Percentiles rank a stretch among this genome's conserved stretches.
These are phyloP conservation scores for Penicillium cataractarum DNA, from an alignment of 495 filamentous ascomycete species.

Conservation along the genomic window DNA sequence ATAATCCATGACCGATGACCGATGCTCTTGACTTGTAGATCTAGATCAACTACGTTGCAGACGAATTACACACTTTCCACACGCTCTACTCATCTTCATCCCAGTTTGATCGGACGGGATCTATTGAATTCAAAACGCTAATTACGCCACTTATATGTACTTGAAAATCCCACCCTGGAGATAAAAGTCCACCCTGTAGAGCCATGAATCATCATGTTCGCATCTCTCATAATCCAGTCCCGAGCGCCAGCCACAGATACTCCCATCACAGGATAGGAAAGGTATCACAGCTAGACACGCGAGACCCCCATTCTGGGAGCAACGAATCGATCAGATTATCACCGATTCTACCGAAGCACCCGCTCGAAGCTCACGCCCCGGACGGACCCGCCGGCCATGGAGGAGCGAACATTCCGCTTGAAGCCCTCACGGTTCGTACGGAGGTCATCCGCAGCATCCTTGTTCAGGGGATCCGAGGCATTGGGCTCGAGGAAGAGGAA, in stretches of 20 bases:
- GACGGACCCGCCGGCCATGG: constrained; percentile 84
- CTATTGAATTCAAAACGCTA: constrained; percentile 34
- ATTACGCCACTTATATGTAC: constrained; percentile 36
- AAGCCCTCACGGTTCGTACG: constrained; percentile 81
- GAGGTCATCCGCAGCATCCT: constrained; percentile 94
- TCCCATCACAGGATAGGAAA: background rate
- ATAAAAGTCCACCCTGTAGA: constrained; percentile 15
- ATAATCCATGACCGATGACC: background rate
- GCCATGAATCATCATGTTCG: constrained; percentile 23
- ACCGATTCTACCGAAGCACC: constrained; percentile 54
- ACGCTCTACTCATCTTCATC: background rate
- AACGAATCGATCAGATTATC: constrained; percentile 1
- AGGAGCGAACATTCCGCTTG: constrained; percentile 81
- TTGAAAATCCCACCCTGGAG: constrained; percentile 16
- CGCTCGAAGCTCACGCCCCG: constrained; percentile 72
- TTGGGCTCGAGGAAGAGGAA: constrained; percentile 98
- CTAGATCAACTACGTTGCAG: background rate
- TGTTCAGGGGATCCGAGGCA: constrained; percentile 94
- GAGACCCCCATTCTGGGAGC: background rate
- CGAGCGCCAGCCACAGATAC: background rate
- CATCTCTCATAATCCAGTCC: constrained; percentile 7
- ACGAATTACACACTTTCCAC: background rate
- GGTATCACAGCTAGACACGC: background rate
- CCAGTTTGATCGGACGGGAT: constrained; percentile 6
- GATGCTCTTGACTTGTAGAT: background rate